Base-by-base conservation (phyloP, 768 basidiomycete species). In the Pulveroboletus frians region DNA sequence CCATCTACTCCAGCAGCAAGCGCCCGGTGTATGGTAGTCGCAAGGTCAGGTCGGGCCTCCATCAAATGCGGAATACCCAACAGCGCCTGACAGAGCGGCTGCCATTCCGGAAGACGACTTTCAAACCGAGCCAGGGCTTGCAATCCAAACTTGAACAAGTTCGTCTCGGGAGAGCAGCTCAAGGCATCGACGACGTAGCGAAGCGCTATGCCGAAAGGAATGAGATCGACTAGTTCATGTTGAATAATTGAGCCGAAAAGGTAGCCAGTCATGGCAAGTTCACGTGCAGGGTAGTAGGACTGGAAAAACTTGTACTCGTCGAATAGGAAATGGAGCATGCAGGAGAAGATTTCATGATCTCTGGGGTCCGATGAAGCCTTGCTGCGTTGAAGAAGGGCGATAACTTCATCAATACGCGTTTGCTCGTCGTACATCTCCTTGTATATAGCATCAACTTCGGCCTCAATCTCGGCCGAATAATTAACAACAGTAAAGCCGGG, bases 301-400 rank as follows among this genome's bases (percentile, higher is more conserved):
- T 95, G 92, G 81, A 98, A 96, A 76, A 97, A 99, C 63, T 93
- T 94, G 82, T 96, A 96, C 72, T 99, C 96, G 80, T 98, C 96
- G 71, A 99, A 97, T 38, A 99, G 81, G 76, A 96, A 95, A 73
- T 97, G 94, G 43, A 99, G 85, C 84, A 96, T 96, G 80, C 93
- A 97, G n/a, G 93, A 96, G 65, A 97, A 97, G 53, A 96, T 82
- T 70, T 98, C 92, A 65, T 95, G 92, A 58, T 97, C 93, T 48
- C 84, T 83, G 39, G 84, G 71, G 57, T 86, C 89, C 29, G 80
- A 76, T 27, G 93, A 94, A 43, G 78, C 80, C 64, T 94, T 92
- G 73, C 84, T 81, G 47, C 84, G 80, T 69, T 90, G 87, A 23
- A 99, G 82, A 71, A 92, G 83, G 23, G 79, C 71, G 53, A 97